Base-by-base conservation (phyloP, 192 early-diverging fungal species). In the Lobulomyces angularis region DNA sequence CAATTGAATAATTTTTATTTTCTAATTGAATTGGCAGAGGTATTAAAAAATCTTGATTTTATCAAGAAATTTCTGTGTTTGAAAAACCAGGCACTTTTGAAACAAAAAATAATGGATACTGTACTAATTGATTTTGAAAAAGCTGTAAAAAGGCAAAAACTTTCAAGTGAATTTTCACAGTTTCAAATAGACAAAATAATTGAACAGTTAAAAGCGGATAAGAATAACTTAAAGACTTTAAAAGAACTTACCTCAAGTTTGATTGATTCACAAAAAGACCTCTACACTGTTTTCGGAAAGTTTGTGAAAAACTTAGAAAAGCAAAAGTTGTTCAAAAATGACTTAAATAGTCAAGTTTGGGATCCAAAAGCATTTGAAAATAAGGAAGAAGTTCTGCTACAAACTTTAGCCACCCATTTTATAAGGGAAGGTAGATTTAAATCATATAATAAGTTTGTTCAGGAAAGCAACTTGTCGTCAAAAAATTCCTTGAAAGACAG, bases 391-490 rank as follows among this genome's bases (percentile, higher is more conserved):
- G 52, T 80, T 26, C 44, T 88, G 35, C 53, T 61, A 29, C 71
- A 60, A 33, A 59, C 78, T 4, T 53, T 87, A 8, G 64, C 74
- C 5, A 46, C 65, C 35, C 83, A 88, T 45, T 86, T 89, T 52
- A 69, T 90, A 34, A 70, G 82, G 7, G 68, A 88, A 57, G 91
- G 91, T 12, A 72, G 83, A 30, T 94, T 94, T 61, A 79, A 75
- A 23, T 49, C 91, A 18, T 84, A 80, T 2, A 62, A 79, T 9
- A 51, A 51, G 16, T 88, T 87, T 56, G 58, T 69, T 21, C 23
- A 21, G 19, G 71, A 74, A 39, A 46, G 1, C 16, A 7, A 42
- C n/a, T 37, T 35, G 23, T 25, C 18, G 19, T 35, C 9, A 8
- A 7, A 17, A 4, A n/a, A 18, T 35, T 1, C 5, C n/a, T 27